phyloP scores from a whole-genome alignment of 2,329 filamentous ascomycete genomes.

The Aspergillus uvarum region DNA sequence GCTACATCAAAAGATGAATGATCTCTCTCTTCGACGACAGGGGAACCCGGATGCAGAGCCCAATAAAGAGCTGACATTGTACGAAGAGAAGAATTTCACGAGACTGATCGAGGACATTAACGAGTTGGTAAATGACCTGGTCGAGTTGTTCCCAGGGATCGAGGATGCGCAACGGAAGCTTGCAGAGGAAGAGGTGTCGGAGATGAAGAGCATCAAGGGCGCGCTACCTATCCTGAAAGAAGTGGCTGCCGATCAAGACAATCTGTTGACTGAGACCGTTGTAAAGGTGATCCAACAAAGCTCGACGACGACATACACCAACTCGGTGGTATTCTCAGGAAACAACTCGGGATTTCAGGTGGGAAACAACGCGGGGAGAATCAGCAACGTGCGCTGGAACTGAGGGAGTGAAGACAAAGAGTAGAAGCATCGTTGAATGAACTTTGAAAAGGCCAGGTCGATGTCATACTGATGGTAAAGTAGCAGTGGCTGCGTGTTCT shows the following conservation, averaged over 20 bases:
- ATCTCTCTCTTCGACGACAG: not conserved
- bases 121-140: conserved; percentile 1
- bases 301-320: conserved; percentile 3
- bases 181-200: conserved; percentile 3
- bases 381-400: conserved; percentile 2
- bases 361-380: conserved; percentile 5
- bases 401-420: not conserved
- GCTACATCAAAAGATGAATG: conserved; percentile 7
- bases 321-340: conserved; percentile 6
- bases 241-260: not conserved
- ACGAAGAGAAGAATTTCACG: conserved; percentile 5
- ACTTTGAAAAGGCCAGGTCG: too few relatives aligned
- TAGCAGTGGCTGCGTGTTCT: too few relatives aligned
- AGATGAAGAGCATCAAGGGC: not conserved
- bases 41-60: not conserved
- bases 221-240: conserved; percentile 1
- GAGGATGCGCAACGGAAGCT: conserved; percentile 2
- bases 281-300: conserved; percentile 2
- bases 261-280: conserved; percentile 1
- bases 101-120: conserved; percentile 7
- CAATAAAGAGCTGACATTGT: not conserved
- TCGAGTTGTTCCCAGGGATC: conserved; percentile 1
- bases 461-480: too few relatives aligned
- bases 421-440: too few relatives aligned
- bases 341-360: conserved; percentile 5